These are phyloP conservation scores for Suhomyces yuchorum DNA, from an alignment of 1,139 yeast species.

Conservation along the genomic window DNA sequence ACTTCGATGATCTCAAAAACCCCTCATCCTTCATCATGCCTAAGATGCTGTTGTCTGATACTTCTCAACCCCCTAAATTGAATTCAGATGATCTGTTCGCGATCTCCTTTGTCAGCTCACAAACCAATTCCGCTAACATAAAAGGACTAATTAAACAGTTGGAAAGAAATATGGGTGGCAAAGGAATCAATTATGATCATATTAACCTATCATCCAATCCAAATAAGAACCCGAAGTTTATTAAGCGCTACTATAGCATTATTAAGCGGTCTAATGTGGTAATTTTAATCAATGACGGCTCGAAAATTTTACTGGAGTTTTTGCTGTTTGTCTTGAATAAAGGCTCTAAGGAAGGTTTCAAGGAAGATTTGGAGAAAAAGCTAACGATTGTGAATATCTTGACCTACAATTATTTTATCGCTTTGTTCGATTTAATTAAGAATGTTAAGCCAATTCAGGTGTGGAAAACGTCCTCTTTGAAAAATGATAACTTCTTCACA, in stretches of 20 bases:
- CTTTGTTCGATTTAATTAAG: slow-evolving; percentile 41
- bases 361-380: slow-evolving; percentile 16
- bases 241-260: slow-evolving; percentile 10
- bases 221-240: slow-evolving; percentile 3
- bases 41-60: slow-evolving; percentile 22
- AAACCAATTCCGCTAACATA: slow-evolving; percentile 22
- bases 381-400: slow-evolving; percentile 44
- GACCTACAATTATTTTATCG: slow-evolving; percentile 44
- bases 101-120: slow-evolving; percentile 26
- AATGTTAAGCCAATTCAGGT: slow-evolving; percentile 39
- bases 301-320: slow-evolving; percentile 31
- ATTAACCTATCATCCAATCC: slow-evolving; percentile 12
- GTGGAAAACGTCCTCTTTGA: slow-evolving; percentile 44
- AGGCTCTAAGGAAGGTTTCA: neutral
- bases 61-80: neutral
- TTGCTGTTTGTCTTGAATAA: slow-evolving; percentile 18
- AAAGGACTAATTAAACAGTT: slow-evolving; percentile 24
- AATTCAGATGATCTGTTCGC: slow-evolving; percentile 18
- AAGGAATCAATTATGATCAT: slow-evolving; percentile 21
- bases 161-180: slow-evolving; percentile 14
- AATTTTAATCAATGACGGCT: slow-evolving; percentile 47
- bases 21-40: slow-evolving; percentile 43
- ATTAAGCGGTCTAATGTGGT: slow-evolving; percentile 31
- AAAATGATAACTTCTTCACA: slow-evolving; percentile 26
- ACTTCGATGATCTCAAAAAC: slow-evolving; percentile 21